Percentiles rank a stretch among this genome's conserved stretches.
These are phyloP conservation scores for Blepharisma japonicum DNA, from an alignment of 73 alveolate species.

Conservation along the genomic window DNA sequence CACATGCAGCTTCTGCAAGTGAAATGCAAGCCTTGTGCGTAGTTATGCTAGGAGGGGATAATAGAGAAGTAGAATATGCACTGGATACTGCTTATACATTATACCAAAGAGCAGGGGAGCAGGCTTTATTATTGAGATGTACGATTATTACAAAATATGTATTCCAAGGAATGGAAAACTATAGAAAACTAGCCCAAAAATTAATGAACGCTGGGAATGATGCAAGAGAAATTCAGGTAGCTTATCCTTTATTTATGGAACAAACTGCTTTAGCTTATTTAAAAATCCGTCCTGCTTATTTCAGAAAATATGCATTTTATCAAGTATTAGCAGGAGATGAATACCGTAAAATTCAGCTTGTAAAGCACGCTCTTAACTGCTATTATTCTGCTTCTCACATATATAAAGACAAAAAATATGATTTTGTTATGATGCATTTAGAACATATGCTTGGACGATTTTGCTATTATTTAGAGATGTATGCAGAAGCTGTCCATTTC, in stretches of 20 bases:
- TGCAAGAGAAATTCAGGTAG: background rate
- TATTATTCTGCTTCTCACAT: constrained; percentile 20
- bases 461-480: constrained; percentile 8
- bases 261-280: constrained; percentile 17
- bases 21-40: constrained; percentile 16
- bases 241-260: background rate
- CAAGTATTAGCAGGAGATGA: constrained; percentile 25
- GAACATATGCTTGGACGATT: constrained; percentile 26
- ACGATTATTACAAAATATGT: background rate
- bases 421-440: constrained; percentile 3
- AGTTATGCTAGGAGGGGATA: background rate
- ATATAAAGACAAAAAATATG: constrained; percentile 12
- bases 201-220: background rate
- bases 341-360: constrained; percentile 5
- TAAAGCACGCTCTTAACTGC: background rate
- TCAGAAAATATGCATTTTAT: constrained; percentile 7
- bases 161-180: background rate
- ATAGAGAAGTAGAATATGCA: background rate
- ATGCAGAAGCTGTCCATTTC: constrained; percentile 14
- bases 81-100: constrained; percentile 11
- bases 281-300: background rate
- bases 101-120: constrained; percentile 19
- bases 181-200: background rate
- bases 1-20: constrained; percentile 18
- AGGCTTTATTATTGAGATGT: background rate